These are phyloP conservation scores for Hanseniaspora hatyaiensis DNA, from an alignment of 805 yeast species.

Conservation along the genomic window DNA sequence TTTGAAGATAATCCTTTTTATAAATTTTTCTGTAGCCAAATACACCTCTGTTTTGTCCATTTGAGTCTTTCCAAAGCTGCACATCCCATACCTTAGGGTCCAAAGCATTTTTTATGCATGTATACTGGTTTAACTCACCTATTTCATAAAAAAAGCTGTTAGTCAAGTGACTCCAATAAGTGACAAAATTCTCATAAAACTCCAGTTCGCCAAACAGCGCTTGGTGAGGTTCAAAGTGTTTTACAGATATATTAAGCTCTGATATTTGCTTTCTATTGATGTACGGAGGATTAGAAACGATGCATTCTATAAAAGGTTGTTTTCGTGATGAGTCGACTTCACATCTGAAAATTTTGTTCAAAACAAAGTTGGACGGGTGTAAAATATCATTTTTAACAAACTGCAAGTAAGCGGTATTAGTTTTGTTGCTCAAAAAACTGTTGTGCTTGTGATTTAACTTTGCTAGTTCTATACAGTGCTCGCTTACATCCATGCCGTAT, in stretches of 20 bases:
- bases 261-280: conserved; percentile 28
- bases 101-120: conserved; percentile 28
- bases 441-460: conserved; percentile 31
- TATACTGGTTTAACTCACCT: conserved; percentile 51
- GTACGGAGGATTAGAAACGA: conserved; percentile 89
- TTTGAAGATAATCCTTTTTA: neutral
- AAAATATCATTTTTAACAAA: neutral
- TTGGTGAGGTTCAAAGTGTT: conserved; percentile 55
- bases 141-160: conserved; percentile 65
- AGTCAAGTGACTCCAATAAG: conserved; percentile 33
- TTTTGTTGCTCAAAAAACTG: conserved; percentile 15
- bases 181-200: conserved; percentile 50
- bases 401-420: conserved; percentile 16
- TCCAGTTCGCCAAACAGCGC: conserved; percentile 75
- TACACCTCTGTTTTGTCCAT: conserved; percentile 46
- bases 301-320: conserved; percentile 38
- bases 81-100: conserved; percentile 36
- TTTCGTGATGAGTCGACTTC: too few relatives aligned
- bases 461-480: conserved; percentile 42
- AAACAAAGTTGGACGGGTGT: too few relatives aligned
- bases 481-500: conserved; percentile 43
- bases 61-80: conserved; percentile 41
- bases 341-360: too few relatives aligned
- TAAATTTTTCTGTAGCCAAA: conserved; percentile 41
- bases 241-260: conserved; percentile 49